phyloP scores from a whole-genome alignment of 164 flowering plant genomes.

The Piper longum region DNA sequence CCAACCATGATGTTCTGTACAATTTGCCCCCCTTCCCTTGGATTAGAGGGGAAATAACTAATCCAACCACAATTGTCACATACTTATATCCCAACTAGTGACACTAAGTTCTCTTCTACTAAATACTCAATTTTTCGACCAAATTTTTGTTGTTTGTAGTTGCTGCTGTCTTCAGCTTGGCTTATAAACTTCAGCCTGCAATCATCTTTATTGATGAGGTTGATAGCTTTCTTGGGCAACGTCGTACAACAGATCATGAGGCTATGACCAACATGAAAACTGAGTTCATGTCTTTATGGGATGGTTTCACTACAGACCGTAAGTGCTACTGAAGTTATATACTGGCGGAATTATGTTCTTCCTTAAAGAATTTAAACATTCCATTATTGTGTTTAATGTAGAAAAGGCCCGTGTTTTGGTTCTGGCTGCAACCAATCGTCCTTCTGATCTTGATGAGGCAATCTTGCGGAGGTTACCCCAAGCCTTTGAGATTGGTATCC shows the following conservation, averaged over 20 bases:
- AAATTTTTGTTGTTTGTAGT: constrained; percentile 31
- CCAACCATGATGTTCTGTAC: too few species aligned
- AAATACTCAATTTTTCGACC: neutral
- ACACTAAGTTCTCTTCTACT: neutral
- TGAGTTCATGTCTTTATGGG: constrained; percentile 95
- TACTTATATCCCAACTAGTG: neutral
- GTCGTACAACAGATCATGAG: constrained; percentile 64
- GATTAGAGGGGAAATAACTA: too few species aligned
- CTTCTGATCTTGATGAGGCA: constrained; percentile 98
- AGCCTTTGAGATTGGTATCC: constrained; percentile 88
- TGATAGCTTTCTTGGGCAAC: constrained; percentile 85
- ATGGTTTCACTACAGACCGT: constrained; percentile 93
- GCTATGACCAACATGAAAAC: constrained; percentile 78
- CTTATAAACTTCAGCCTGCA: constrained; percentile 82
- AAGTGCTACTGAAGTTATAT: constrained; percentile 16
- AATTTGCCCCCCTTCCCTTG: too few species aligned
- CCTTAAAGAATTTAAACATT: neutral
- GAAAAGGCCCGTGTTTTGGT: constrained; percentile 95
- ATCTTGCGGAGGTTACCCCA: constrained; percentile 92
- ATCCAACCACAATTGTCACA: too few species aligned
- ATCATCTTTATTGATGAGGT: constrained; percentile 91
- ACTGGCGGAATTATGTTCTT: neutral
- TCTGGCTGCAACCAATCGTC: constrained; percentile 97
- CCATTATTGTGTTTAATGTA: constrained; percentile 13
- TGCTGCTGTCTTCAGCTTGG: constrained; percentile 85